A percentile compares a stretch with the other conserved stretches of the same genome.
Conservation (phyloP, 106 monocot genomes). For the Amphibolis antarctica region DNA sequence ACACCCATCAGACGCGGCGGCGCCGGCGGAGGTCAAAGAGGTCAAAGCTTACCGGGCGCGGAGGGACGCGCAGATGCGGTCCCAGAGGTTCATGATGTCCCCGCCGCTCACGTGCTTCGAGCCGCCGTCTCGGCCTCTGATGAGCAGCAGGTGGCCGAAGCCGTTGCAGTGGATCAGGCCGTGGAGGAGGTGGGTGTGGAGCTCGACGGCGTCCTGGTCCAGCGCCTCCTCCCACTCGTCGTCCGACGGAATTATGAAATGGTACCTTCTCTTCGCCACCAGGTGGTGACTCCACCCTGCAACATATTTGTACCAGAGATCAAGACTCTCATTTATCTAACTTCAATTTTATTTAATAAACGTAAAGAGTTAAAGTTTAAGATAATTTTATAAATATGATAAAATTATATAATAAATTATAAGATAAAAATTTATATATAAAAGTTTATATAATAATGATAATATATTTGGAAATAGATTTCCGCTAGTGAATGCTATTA, state of each 20-base stretch:
- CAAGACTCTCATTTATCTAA: too few relatives aligned
- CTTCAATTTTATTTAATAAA: neutral
- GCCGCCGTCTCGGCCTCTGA: slow-evolving; percentile 82
- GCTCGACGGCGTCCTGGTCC: slow-evolving; percentile 21
- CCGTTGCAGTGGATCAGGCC: slow-evolving; percentile 94
- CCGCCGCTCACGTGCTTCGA: slow-evolving; percentile 49
- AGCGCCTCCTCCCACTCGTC: slow-evolving; percentile 61
- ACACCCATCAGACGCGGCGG: too few relatives aligned
- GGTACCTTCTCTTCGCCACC: slow-evolving; percentile 75
- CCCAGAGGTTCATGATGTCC: slow-evolving; percentile 91
- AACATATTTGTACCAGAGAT: neutral
- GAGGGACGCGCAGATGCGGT: slow-evolving; percentile 63
- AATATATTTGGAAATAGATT: too few relatives aligned
- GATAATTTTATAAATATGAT: too few relatives aligned
- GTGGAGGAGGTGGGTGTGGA: slow-evolving; percentile 64
- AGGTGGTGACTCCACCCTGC: slow-evolving; percentile 91
- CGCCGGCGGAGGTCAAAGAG: too few relatives aligned
- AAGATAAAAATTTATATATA: too few relatives aligned
- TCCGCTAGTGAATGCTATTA: too few relatives aligned
- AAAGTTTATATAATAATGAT: too few relatives aligned
- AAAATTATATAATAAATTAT: too few relatives aligned
- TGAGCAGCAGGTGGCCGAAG: slow-evolving; percentile 71
- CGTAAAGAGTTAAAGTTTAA: too few relatives aligned
- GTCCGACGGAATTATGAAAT: slow-evolving; percentile 67
- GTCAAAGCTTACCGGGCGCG: slow-evolving; percentile 69